Base-by-base conservation (phyloP, 257 asterid genomes). In the Mentha longifolia region DNA sequence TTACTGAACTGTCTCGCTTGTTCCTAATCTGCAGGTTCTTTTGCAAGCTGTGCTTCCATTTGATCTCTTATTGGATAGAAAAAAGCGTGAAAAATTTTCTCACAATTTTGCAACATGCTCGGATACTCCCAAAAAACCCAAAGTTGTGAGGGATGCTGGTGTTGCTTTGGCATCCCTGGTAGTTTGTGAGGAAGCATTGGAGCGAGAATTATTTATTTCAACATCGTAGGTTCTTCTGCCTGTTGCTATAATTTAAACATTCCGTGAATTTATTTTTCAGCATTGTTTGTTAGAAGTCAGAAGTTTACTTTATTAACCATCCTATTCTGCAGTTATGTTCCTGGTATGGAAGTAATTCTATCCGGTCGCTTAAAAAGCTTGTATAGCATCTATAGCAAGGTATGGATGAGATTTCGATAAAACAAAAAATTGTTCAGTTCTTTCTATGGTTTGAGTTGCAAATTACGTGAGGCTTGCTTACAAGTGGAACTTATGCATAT, bases 311-410 rank as follows among this genome's bases (percentile, higher is more conserved):
- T 33, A 42, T 56, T 66, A 52, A 72, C 60, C 51, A 37, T 56
- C 65, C 52, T 65, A 43, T 78, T 66, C 57, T 82, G 86, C 96
- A 94, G 98, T 62, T 94, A 94, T 78, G 83, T 94, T 80, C 98
- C 97, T 16, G 98, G 98, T 65, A 94, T 91, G 97, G 98, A 94
- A 83, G 98, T 94, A 70, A 89, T 92, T 72, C 78, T 94, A 71
- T 91, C 92, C 3, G 87, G 96, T 63, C 98, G 98, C 73, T 78
- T 91, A 46, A 94, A 91, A 78, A 94, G 96, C 88, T 82, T 91
- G 87, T 94, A 91, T 75, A 94, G 97, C 82, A 85, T 91, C 74
- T 94, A 91, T 62, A 84, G 87, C 77, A 94, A 94, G 98, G 98
- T 91, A 88, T 33, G 66, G 13, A 67, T 39, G 73, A 28, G 51